Evolutionary conservation across 176 grass and related monocot species (phyloP).

Genomic region (Triticum urartu): DNA sequence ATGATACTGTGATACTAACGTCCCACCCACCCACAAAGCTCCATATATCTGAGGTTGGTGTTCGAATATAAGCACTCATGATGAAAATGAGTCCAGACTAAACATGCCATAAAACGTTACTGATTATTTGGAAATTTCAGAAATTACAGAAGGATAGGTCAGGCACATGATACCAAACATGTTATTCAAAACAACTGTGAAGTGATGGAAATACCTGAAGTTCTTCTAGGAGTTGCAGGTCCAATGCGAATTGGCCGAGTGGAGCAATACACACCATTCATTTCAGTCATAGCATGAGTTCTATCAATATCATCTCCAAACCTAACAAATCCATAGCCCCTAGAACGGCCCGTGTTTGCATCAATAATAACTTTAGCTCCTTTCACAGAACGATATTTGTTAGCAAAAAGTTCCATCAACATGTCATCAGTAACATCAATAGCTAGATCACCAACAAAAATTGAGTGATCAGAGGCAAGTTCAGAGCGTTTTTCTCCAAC

Average conservation of each 20-base stretch:
- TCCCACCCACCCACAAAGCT: not conserved
- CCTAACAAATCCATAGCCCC: constrained; percentile 68
- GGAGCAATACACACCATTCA: constrained; percentile 67
- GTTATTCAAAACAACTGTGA: not conserved
- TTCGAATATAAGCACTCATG: not conserved
- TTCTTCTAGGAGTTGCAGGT: constrained; percentile 67
- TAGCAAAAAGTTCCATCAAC: constrained; percentile 59
- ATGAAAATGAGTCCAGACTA: not conserved
- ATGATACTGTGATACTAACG: not conserved
- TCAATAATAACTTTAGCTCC: constrained; percentile 77
- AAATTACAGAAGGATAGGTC: too few species aligned
- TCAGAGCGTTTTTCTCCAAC: constrained; percentile 63
- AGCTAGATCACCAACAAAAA: constrained; percentile 74
- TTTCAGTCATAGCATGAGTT: constrained; percentile 59
- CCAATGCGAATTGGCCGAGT: constrained; percentile 59
- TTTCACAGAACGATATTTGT: constrained; percentile 63
- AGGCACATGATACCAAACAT: constrained; percentile 2
- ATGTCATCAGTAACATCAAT: constrained; percentile 62
- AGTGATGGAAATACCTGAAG: constrained; percentile 41
- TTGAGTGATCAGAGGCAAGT: constrained; percentile 62
- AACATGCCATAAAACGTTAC: not conserved
- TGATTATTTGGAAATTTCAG: not conserved
- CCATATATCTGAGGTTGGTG: not conserved
- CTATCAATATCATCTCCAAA: constrained; percentile 66
- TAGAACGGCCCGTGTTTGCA: constrained; percentile 63